phyloP scores from a whole-genome alignment of 2,329 filamentous ascomycete species.

The Hymenoscyphus repandus region DNA sequence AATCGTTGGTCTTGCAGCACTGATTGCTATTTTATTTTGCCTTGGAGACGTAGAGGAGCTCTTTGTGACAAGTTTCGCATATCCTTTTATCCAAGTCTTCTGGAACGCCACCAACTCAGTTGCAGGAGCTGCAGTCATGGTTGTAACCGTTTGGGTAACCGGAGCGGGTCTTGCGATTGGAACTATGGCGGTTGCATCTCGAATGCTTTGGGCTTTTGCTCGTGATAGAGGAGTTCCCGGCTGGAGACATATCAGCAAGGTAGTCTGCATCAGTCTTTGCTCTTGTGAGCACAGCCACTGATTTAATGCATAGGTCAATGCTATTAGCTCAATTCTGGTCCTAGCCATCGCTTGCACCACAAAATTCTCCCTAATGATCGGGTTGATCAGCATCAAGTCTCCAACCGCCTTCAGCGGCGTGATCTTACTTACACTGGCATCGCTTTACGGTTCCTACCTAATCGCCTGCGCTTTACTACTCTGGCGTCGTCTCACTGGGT shows the following conservation, averaged over 20 bases:
- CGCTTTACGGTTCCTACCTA: conserved; percentile 8
- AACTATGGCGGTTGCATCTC: conserved; percentile 34
- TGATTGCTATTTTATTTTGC: conserved; percentile 49
- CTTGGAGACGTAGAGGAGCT: conserved; percentile 30
- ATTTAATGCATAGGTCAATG: conserved; percentile 2
- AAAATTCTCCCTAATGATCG: conserved; percentile 6
- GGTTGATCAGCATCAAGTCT: conserved; percentile 11
- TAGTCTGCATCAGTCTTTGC: not conserved
- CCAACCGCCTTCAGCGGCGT: conserved; percentile 11
- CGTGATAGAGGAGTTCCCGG: conserved; percentile 33
- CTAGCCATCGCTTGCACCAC: not conserved
- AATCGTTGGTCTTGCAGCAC: conserved; percentile 48
- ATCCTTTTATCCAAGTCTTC: conserved; percentile 56
- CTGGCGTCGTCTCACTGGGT: conserved; percentile 14
- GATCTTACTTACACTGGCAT: conserved; percentile 1
- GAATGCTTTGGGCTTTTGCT: conserved; percentile 39
- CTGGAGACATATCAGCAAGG: conserved; percentile 2
- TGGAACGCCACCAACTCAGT: conserved; percentile 37
- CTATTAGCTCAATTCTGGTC: conserved; percentile 1
- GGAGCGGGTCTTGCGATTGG: conserved; percentile 34
- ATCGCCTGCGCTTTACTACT: conserved; percentile 25
- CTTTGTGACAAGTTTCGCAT: conserved; percentile 42
- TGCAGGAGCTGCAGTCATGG: conserved; percentile 32
- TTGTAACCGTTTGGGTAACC: conserved; percentile 23
- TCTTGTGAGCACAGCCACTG: not conserved